Conservation (phyloP, 352 stramenopile species). For the Globisporangium paddicum region DNA sequence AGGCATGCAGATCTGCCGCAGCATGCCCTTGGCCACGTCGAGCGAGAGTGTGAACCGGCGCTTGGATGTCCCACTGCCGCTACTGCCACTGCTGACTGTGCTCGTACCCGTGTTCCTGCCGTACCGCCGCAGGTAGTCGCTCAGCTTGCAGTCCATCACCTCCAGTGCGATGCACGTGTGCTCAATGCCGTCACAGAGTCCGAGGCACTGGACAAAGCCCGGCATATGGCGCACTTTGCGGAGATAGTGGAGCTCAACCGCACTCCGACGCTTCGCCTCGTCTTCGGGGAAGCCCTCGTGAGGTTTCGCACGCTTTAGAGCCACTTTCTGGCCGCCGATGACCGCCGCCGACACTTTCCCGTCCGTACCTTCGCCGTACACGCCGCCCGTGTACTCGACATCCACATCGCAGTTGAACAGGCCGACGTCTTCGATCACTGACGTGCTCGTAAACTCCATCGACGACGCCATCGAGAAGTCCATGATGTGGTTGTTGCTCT, state of each 20-base stretch:
- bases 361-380: slow-evolving; percentile 84
- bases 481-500: slow-evolving; percentile 5
- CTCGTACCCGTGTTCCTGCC: slow-evolving; percentile 22
- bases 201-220: slow-evolving; percentile 79
- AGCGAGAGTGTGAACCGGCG: slow-evolving; percentile 58
- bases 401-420: slow-evolving; percentile 82
- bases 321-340: slow-evolving; percentile 75
- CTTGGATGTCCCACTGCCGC: slow-evolving; percentile 26
- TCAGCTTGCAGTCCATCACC: slow-evolving; percentile 88
- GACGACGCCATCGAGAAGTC: slow-evolving; percentile 13
- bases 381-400: slow-evolving; percentile 74
- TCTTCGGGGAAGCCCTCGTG: slow-evolving; percentile 70
- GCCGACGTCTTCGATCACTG: slow-evolving; percentile 77
- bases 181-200: slow-evolving; percentile 75
- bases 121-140: slow-evolving; percentile 76
- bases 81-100: slow-evolving; percentile 19
- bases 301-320: slow-evolving; percentile 76
- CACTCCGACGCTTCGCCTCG: slow-evolving; percentile 75
- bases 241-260: slow-evolving; percentile 77
- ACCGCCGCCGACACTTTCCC: slow-evolving; percentile 73
- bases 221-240: slow-evolving; percentile 68
- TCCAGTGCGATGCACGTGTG: slow-evolving; percentile 84
- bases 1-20: slow-evolving; percentile 70
- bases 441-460: slow-evolving; percentile 65
- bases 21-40: slow-evolving; percentile 45